Base-by-base conservation (phyloP, 2,329 filamentous ascomycete species). In the Trichoderma aggressivum region DNA sequence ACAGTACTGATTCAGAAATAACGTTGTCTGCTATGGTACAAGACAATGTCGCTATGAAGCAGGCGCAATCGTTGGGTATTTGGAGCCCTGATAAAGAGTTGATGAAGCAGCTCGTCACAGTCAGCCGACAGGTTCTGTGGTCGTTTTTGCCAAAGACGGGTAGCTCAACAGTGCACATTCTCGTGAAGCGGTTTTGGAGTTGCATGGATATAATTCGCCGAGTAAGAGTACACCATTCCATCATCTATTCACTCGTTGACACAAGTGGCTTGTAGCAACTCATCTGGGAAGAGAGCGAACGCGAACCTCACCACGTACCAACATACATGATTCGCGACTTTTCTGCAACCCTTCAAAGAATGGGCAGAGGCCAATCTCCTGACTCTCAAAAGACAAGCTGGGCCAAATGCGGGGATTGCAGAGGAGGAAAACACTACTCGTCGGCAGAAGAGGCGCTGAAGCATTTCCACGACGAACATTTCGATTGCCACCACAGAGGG, bases 121-220 rank as follows among this genome's bases (percentile, higher is more conserved):
- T 53, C 1, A 56, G 47, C 12, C 47, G 53, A 3, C 59, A 47
- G 18, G 28, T 70, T 32, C 11, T 56, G 24, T 10, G 60, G 68
- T 53, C 68, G 2, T 70, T 70, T 32, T 58, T 30, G 10, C 68
- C 68, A n/a, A 47, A 30, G 16, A 32, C 21, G 11, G 68, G 60
- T 4, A 55, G 60, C 5, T 36, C 60, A 21, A 39, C 53, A 14
- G 32, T 65, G 12, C 68, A 70, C 7, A 3, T 1, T 12, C 47
- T 70, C 3, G 7, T 63, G 24, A 70, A 70, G 56, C 60, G 60
- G 2, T 64, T 70, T 34, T 70, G 68, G 68, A 60, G 68, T 8
- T 55, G 59, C 14, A n/a, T 70, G 34, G 68, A 70, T 58, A 69
- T 60, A n/a, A 60, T 69, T 16, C 59, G 58, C 5, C 30, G 43